A percentile compares a stretch with the other conserved stretches of the same genome.
Conservation (phyloP, 768 basidiomycete species). For the Xerocomus spinulosus region DNA sequence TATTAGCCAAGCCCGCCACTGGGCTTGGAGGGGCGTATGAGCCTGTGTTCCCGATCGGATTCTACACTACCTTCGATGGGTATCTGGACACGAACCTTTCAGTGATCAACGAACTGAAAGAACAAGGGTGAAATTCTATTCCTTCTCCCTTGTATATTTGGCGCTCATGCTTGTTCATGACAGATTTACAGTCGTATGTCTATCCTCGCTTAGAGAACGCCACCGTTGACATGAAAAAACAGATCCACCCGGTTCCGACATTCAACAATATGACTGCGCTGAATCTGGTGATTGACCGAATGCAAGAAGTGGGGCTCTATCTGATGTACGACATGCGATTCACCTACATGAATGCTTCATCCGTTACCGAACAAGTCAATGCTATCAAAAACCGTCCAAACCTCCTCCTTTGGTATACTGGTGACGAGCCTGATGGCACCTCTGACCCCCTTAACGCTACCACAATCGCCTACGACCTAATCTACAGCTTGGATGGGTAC, state of each 20-base stretch:
- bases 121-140: constrained; percentile 23
- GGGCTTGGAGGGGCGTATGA: constrained; percentile 48
- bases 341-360: constrained; percentile 61
- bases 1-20: constrained; percentile 48
- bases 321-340: constrained; percentile 82
- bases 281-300: constrained; percentile 56
- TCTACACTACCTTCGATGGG: constrained; percentile 42
- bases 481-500: constrained; percentile 59
- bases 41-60: constrained; percentile 46
- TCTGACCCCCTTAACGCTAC: constrained; percentile 61
- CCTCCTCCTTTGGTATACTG: constrained; percentile 70
- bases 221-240: not conserved
- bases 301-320: constrained; percentile 67
- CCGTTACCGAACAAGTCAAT: constrained; percentile 66
- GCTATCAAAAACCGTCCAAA: constrained; percentile 62
- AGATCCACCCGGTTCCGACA: constrained; percentile 69
- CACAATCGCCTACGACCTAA: constrained; percentile 46
- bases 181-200: constrained; percentile 32
- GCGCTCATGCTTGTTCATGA: constrained; percentile 1
- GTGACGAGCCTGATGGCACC: constrained; percentile 70
- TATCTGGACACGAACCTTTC: constrained; percentile 20
- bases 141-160: not conserved
- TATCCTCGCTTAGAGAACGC: not conserved
- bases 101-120: constrained; percentile 30
- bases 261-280: constrained; percentile 59